These are phyloP conservation scores for Tremella fuciformis DNA, from an alignment of 768 basidiomycete genomes.

Conservation along the genomic window DNA sequence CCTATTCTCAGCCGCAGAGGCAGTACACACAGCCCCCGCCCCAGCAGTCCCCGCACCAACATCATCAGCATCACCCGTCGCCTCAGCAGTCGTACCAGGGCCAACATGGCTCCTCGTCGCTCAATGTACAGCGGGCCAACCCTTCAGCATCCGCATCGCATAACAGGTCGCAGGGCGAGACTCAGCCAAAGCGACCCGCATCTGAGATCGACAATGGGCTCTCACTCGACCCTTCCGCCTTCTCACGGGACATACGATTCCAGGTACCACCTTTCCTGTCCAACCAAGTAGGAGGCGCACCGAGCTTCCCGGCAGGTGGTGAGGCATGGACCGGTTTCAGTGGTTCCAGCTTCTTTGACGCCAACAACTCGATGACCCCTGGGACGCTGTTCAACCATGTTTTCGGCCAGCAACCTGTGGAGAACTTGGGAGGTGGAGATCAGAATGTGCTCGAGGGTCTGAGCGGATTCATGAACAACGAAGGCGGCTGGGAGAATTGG, in stretches of 20 bases:
- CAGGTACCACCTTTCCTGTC: slow-evolving; percentile 43
- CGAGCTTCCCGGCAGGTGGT: slow-evolving; percentile 48
- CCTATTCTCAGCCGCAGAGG: slow-evolving; percentile 2
- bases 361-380: slow-evolving; percentile 27
- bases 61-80: slow-evolving; percentile 10
- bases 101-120: background rate
- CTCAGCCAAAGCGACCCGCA: background rate
- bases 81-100: slow-evolving; percentile 4
- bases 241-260: slow-evolving; percentile 46
- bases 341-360: slow-evolving; percentile 21
- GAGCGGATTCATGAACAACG: slow-evolving; percentile 26
- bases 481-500: slow-evolving; percentile 21
- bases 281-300: slow-evolving; percentile 32
- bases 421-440: slow-evolving; percentile 1
- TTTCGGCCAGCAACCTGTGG: slow-evolving; percentile 14
- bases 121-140: background rate
- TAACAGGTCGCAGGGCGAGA: background rate
- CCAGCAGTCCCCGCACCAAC: slow-evolving; percentile 3
- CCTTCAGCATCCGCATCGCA: slow-evolving; percentile 3
- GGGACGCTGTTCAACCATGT: slow-evolving; percentile 31
- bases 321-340: slow-evolving; percentile 50
- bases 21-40: slow-evolving; percentile 5
- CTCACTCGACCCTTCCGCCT: slow-evolving; percentile 48
- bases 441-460: slow-evolving; percentile 23
- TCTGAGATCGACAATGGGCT: slow-evolving; percentile 24